Percentiles rank a stretch among this genome's conserved stretches.
Conservation (phyloP, 2,329 filamentous ascomycete genomes). For the Stachybotrys elegans region DNA sequence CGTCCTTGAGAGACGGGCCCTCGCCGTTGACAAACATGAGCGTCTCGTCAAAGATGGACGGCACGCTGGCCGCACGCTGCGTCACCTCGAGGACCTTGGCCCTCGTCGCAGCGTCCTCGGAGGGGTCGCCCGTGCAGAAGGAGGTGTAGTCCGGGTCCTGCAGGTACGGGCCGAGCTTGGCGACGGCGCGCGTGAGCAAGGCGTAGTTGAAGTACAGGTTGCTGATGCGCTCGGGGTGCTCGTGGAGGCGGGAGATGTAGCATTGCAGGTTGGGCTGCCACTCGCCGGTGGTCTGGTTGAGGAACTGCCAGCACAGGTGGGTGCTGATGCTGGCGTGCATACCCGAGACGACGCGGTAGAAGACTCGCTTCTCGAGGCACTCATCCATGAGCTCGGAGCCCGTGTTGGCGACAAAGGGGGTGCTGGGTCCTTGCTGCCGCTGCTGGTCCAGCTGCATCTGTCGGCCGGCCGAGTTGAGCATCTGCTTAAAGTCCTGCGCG, state of each 20-base stretch:
- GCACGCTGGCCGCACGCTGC: constrained; percentile 60
- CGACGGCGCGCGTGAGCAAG: constrained; percentile 83
- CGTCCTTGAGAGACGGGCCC: constrained; percentile 79
- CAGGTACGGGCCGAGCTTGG: constrained; percentile 81
- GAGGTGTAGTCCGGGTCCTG: constrained; percentile 64
- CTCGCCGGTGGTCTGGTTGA: constrained; percentile 89
- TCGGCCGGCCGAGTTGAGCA: constrained; percentile 53
- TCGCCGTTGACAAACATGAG: constrained; percentile 86
- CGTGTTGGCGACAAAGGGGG: constrained; percentile 56
- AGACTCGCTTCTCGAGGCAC: constrained; percentile 97
- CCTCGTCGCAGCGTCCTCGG: constrained; percentile 75
- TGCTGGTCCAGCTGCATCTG: constrained; percentile 57
- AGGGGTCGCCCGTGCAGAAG: constrained; percentile 82
- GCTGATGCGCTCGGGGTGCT: constrained; percentile 82
- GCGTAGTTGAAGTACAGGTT: constrained; percentile 99
- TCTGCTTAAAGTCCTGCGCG: constrained; percentile 55
- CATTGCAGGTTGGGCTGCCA: constrained; percentile 90
- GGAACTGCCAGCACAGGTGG: constrained; percentile 91
- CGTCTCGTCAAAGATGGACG: constrained; percentile 87
- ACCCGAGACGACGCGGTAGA: constrained; percentile 89
- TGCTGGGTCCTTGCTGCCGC: constrained; percentile 39
- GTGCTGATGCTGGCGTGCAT: constrained; percentile 98
- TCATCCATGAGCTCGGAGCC: constrained; percentile 79
- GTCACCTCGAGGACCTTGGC: constrained; percentile 76
- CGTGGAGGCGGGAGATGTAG: constrained; percentile 81